Percentiles rank a stretch among this genome's conserved stretches.
Conservation (phyloP, 2,329 filamentous ascomycete genomes). For the Scedosporium dehoogii region DNA sequence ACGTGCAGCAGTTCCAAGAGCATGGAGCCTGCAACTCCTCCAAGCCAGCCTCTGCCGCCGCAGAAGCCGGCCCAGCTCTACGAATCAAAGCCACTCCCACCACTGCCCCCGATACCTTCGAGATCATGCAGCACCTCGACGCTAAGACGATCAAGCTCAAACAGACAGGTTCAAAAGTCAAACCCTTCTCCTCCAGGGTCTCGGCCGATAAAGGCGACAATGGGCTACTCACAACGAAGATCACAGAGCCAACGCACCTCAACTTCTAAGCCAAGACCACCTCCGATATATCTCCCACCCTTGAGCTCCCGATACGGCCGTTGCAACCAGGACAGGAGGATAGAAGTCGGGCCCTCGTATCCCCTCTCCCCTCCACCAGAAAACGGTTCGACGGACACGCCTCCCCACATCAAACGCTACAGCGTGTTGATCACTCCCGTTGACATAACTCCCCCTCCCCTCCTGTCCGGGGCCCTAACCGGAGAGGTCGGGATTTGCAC, state of each 20-base stretch:
- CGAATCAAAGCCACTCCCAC: constrained; percentile 16
- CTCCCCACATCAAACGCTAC: background rate
- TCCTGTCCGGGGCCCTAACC: background rate
- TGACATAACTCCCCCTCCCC: background rate
- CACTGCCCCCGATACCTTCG: constrained; percentile 11
- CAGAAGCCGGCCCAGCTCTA: constrained; percentile 13
- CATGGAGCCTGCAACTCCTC: constrained; percentile 14
- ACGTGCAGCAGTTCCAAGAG: background rate
- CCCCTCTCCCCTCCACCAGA: background rate
- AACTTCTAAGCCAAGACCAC: background rate
- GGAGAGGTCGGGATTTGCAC: background rate
- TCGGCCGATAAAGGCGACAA: background rate
- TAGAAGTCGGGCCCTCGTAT: background rate
- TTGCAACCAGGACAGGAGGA: background rate
- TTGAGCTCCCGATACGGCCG: background rate
- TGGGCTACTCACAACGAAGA: background rate
- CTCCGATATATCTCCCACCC: background rate
- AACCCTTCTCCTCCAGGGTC: background rate
- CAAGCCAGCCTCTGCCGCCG: constrained; percentile 11
- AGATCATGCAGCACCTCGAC: background rate
- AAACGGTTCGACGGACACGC: background rate
- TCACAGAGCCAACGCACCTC: background rate
- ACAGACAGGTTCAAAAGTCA: background rate
- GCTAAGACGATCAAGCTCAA: background rate
- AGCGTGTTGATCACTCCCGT: background rate